Evolutionary conservation across 2,329 filamentous ascomycete species (phyloP).

Genomic region (Pyrenophora seminiperda): DNA sequence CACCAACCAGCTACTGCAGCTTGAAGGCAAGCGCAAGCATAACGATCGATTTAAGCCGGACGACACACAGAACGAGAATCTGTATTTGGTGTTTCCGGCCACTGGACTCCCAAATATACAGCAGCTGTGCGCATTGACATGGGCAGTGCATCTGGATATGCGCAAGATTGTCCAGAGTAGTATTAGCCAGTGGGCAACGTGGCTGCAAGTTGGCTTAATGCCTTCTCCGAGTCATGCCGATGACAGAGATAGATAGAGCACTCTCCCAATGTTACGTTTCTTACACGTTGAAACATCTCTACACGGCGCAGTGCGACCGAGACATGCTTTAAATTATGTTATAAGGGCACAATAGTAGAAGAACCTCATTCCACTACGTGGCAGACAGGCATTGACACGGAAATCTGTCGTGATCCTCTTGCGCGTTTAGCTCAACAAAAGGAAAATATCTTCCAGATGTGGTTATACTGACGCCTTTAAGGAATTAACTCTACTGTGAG

Average conservation of each 20-base stretch:
- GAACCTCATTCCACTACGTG: too few relatives aligned
- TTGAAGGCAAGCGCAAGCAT: background rate
- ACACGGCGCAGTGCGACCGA: background rate
- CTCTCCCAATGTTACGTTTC: background rate
- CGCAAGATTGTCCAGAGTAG: background rate
- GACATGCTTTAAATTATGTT: too few relatives aligned
- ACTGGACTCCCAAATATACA: background rate
- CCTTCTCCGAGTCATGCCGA: background rate
- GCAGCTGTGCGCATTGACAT: background rate
- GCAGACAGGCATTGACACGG: too few relatives aligned
- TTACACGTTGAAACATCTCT: background rate
- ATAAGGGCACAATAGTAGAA: too few relatives aligned
- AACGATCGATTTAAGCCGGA: background rate
- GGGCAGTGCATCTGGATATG: background rate
- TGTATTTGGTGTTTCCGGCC: background rate
- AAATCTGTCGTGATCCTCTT: too few relatives aligned
- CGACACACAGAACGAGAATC: background rate
- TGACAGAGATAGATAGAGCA: background rate
- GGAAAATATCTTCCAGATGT: too few relatives aligned
- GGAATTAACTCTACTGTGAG: too few relatives aligned
- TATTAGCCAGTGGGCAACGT: background rate
- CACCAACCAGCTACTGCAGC: background rate
- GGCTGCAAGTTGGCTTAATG: background rate
- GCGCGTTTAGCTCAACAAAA: too few relatives aligned
- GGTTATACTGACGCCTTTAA: too few relatives aligned